phyloP scores from a whole-genome alignment of 495 filamentous ascomycete genomes.

The Parmelia sp. region DNA sequence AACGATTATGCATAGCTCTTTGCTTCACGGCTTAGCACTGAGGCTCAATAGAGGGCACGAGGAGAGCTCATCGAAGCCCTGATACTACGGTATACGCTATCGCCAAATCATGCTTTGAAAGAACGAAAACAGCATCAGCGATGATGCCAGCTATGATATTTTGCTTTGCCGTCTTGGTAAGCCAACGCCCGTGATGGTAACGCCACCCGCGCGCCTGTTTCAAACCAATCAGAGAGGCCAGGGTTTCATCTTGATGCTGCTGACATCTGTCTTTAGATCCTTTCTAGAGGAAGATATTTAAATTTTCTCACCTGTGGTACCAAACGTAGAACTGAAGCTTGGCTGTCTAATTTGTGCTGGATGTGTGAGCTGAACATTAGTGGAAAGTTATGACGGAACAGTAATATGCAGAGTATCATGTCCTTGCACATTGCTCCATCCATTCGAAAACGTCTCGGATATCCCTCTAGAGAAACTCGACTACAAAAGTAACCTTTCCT shows the following conservation, averaged over 20 bases:
- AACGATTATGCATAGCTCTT: slow-evolving; percentile 15
- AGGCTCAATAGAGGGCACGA: not conserved
- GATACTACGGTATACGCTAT: not conserved
- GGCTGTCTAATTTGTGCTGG: too few species aligned
- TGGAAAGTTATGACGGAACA: too few species aligned
- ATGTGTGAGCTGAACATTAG: too few species aligned
- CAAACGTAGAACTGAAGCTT: not conserved
- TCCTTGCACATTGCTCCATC: not conserved
- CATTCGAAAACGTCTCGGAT: not conserved
- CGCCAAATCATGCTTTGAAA: slow-evolving; percentile 15
- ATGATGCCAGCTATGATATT: slow-evolving; percentile 20
- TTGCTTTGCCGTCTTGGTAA: not conserved
- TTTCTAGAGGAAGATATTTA: too few species aligned
- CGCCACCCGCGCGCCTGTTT: slow-evolving; percentile 4
- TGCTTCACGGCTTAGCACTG: not conserved
- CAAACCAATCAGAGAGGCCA: too few species aligned
- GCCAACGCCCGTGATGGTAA: not conserved
- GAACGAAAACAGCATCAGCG: not conserved
- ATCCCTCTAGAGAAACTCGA: slow-evolving; percentile 26
- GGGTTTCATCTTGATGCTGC: too few species aligned
- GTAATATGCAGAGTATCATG: not conserved
- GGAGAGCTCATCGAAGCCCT: slow-evolving; percentile 4
- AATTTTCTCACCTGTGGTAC: not conserved
- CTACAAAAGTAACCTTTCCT: slow-evolving; percentile 60
- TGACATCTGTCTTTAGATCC: too few species aligned